Evolutionary conservation across 805 yeast species (phyloP).

Genomic region (Tetrapisispora namnaoensis): DNA sequence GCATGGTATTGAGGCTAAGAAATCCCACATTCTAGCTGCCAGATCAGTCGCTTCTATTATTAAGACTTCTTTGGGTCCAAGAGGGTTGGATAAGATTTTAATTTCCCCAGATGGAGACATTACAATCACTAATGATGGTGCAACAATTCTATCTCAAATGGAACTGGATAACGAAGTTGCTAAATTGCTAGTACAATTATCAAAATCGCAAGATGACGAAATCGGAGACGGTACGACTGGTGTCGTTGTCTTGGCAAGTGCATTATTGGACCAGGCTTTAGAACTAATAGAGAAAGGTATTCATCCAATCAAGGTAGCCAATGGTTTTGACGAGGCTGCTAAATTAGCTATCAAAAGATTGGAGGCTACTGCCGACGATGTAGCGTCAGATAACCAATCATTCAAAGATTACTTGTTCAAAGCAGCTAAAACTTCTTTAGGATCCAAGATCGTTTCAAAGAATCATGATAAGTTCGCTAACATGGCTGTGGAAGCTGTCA

Average conservation of each 20-base stretch:
- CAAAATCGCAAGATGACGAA: slow-evolving; percentile 94
- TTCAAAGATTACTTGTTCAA: slow-evolving; percentile 51
- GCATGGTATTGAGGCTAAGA: slow-evolving; percentile 70
- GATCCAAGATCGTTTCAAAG: slow-evolving; percentile 91
- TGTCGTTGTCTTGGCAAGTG: slow-evolving; percentile 93
- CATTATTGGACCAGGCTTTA: slow-evolving; percentile 85
- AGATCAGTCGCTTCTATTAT: slow-evolving; percentile 88
- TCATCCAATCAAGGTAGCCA: slow-evolving; percentile 93
- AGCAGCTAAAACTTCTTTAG: slow-evolving; percentile 91
- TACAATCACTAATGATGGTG: slow-evolving; percentile 97
- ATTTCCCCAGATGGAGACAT: slow-evolving; percentile 96
- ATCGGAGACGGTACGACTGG: slow-evolving; percentile 99
- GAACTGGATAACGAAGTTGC: slow-evolving; percentile 94
- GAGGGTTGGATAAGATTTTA: slow-evolving; percentile 95
- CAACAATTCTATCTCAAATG: slow-evolving; percentile 92
- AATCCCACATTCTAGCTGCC: slow-evolving; percentile 89
- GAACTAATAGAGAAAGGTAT: slow-evolving; percentile 94
- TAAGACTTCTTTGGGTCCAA: slow-evolving; percentile 89
- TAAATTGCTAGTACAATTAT: slow-evolving; percentile 83
- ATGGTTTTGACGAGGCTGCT: slow-evolving; percentile 96
- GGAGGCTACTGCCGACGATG: slow-evolving; percentile 64
- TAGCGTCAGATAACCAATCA: slow-evolving; percentile 28
- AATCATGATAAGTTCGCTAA: slow-evolving; percentile 87
- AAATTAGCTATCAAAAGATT: slow-evolving; percentile 74
- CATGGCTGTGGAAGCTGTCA: slow-evolving; percentile 95